phyloP scores from a whole-genome alignment of 768 basidiomycete species.

The Lentinula sp. region DNA sequence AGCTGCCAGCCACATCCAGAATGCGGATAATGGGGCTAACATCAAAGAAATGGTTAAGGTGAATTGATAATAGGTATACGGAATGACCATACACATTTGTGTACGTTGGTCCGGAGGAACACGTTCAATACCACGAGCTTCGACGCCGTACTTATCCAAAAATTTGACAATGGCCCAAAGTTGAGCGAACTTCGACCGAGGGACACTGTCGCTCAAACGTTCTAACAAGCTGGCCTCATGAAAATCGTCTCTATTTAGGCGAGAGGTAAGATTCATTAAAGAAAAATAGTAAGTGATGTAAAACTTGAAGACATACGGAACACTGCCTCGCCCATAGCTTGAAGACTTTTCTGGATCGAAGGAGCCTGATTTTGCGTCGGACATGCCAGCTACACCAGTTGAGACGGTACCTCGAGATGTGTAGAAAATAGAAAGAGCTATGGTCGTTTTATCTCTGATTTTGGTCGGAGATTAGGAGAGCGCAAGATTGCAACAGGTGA shows the following conservation, averaged over 20 bases:
- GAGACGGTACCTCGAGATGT: no score
- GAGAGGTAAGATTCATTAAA: neutral
- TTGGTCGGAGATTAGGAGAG: no score
- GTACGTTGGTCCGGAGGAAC: neutral
- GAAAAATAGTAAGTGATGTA: no score
- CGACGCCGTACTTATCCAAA: neutral
- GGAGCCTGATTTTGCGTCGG: neutral
- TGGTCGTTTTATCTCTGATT: no score
- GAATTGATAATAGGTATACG: neutral
- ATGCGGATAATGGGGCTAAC: neutral
- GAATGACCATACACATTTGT: neutral
- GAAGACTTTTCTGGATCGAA: neutral
- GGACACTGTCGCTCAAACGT: neutral
- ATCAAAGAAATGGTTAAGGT: neutral
- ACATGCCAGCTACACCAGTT: no score
- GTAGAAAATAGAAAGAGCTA: no score
- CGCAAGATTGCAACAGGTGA: constrained; percentile 12
- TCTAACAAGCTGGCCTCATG: neutral
- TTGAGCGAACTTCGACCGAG: neutral
- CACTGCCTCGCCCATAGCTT: neutral
- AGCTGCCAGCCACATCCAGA: constrained; percentile 4
- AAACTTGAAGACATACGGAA: neutral
- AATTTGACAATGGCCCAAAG: neutral
- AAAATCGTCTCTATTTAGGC: neutral
- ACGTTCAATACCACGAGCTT: neutral